These are phyloP conservation scores for Tylopilus balloui DNA, from an alignment of 768 basidiomycete species.

Conservation along the genomic window DNA sequence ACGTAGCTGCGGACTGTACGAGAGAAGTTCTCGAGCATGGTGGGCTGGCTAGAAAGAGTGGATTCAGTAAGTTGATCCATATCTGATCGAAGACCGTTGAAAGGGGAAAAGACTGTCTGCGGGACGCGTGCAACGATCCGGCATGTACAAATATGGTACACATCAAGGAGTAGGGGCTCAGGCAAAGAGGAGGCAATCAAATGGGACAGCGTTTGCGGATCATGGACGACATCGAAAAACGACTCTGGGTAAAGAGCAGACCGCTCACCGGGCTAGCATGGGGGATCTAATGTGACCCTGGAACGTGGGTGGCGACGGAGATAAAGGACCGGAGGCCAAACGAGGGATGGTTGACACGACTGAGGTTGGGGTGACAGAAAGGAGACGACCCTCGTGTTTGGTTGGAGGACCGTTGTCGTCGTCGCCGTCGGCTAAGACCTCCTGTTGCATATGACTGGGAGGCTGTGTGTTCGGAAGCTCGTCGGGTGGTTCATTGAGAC, in stretches of 20 bases:
- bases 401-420: slow-evolving; percentile 18
- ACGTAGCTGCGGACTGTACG: slow-evolving; percentile 52
- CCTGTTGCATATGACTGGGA: slow-evolving; percentile 8
- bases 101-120: background rate
- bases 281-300: slow-evolving; percentile 31
- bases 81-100: background rate
- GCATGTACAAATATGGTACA: slow-evolving; percentile 17
- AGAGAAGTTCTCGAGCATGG: slow-evolving; percentile 49
- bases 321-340: slow-evolving; percentile 8
- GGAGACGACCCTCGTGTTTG: slow-evolving; percentile 27
- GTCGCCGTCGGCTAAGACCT: slow-evolving; percentile 15
- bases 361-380: slow-evolving; percentile 13
- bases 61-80: slow-evolving; percentile 12
- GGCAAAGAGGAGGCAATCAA: slow-evolving; percentile 4
- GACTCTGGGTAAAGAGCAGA: background rate
- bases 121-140: background rate
- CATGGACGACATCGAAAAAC: slow-evolving; percentile 1
- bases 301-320: slow-evolving; percentile 10
- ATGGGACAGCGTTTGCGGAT: slow-evolving; percentile 1
- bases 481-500: slow-evolving; percentile 10
- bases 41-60: slow-evolving; percentile 38
- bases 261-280: slow-evolving; percentile 29
- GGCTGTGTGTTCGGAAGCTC: slow-evolving; percentile 7
- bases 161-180: background rate
- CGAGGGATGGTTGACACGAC: slow-evolving; percentile 13